Conservation (phyloP, 2,329 filamentous ascomycete species). For the Annulohypoxylon truncatum region DNA sequence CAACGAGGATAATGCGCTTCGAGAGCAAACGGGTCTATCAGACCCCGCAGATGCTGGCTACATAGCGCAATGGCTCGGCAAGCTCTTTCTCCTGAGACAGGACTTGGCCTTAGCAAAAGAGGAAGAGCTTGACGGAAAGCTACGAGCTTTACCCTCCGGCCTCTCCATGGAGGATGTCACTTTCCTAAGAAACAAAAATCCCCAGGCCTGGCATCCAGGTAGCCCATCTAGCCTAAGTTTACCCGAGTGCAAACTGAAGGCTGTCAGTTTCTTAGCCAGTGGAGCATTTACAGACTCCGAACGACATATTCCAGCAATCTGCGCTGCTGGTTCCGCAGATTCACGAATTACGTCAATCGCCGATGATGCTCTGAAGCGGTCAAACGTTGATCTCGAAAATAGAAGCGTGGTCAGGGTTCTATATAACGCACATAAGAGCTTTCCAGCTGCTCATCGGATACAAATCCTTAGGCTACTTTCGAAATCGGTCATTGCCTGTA, state of each 20-base stretch:
- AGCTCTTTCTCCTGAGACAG: conserved; percentile 77
- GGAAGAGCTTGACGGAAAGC: conserved; percentile 45
- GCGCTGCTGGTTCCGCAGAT: conserved; percentile 85
- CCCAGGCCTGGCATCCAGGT: conserved; percentile 74
- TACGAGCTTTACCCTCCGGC: conserved; percentile 60
- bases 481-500: conserved; percentile 80
- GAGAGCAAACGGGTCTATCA: conserved; percentile 73
- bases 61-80: conserved; percentile 79
- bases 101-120: conserved; percentile 50
- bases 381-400: conserved; percentile 79
- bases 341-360: conserved; percentile 85
- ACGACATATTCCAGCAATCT: conserved; percentile 84
- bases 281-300: conserved; percentile 87
- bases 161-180: conserved; percentile 73
- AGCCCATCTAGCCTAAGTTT: conserved; percentile 72
- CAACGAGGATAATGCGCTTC: conserved; percentile 78
- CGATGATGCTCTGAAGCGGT: conserved; percentile 88
- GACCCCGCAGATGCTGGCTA: conserved; percentile 77
- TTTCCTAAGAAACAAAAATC: conserved; percentile 76
- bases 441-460: conserved; percentile 78
- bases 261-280: conserved; percentile 79
- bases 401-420: conserved; percentile 70
- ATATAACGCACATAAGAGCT: conserved; percentile 78
- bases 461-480: conserved; percentile 80
- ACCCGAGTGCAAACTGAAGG: conserved; percentile 75